Evolutionary conservation across 2,329 filamentous ascomycete species (phyloP).

Genomic region (Elsinoe arachidis): DNA sequence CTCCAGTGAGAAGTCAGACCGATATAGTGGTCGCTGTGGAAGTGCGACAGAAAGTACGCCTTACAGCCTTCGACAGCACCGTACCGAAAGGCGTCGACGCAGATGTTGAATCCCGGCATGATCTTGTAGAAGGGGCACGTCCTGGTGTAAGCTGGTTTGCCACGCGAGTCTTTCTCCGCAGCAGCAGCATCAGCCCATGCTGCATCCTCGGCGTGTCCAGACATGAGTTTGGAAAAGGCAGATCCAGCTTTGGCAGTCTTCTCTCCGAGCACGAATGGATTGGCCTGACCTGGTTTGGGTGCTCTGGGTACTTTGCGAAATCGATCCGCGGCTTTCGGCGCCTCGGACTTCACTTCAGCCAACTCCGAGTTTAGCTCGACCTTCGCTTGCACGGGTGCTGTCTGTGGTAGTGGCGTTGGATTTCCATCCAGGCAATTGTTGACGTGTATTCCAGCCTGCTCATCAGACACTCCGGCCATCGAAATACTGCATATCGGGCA

Average conservation of each 20-base stretch:
- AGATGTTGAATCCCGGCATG: conserved; percentile 83
- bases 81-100: conserved; percentile 92
- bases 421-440: conserved; percentile 88
- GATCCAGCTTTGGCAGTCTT: conserved; percentile 42
- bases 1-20: conserved; percentile 81
- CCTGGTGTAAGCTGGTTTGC: conserved; percentile 76
- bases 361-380: conserved; percentile 26
- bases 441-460: conserved; percentile 74
- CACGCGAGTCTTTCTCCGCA: conserved; percentile 65
- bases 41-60: conserved; percentile 95
- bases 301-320: conserved; percentile 58
- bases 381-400: conserved; percentile 8
- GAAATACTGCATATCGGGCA: conserved; percentile 73
- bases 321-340: conserved; percentile 37
- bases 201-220: conserved; percentile 75
- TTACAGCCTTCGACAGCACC: conserved; percentile 85
- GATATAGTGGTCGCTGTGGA: conserved; percentile 96
- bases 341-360: conserved; percentile 26
- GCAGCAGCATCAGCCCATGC: conserved; percentile 86
- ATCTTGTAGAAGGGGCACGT: conserved; percentile 99
- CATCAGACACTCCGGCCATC: conserved; percentile 46
- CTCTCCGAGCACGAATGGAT: conserved; percentile 57
- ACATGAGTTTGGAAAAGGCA: conserved; percentile 91
- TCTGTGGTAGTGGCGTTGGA: conserved; percentile 45
- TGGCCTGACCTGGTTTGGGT: conserved; percentile 70